These are phyloP conservation scores for Arxiozyma heterogenica DNA, from an alignment of 1,139 yeast genomes.

Conservation along the genomic window DNA sequence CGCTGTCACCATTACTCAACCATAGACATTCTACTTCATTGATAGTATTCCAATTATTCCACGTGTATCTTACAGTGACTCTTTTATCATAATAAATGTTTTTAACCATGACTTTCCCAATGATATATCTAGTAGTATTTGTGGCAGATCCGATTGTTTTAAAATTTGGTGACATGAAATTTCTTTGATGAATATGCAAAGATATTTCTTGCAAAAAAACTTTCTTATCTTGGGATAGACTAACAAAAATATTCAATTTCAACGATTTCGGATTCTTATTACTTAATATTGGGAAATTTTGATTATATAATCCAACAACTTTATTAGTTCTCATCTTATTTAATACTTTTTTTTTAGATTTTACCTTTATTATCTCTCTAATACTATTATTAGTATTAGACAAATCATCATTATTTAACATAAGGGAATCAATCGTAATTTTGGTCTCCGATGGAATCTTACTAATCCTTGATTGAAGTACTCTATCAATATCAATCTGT, in stretches of 20 bases:
- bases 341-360: background rate
- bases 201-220: conserved; percentile 26
- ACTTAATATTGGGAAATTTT: conserved; percentile 26
- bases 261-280: conserved; percentile 26
- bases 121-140: conserved; percentile 7
- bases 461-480: background rate
- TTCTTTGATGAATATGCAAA: conserved; percentile 16
- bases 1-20: conserved; percentile 24
- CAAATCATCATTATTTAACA: background rate
- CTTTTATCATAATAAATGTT: conserved; percentile 27
- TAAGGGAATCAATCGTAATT: background rate
- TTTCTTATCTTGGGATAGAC: conserved; percentile 21
- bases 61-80: conserved; percentile 25
- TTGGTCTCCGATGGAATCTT: conserved; percentile 2
- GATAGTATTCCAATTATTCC: conserved; percentile 25
- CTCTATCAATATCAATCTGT: background rate
- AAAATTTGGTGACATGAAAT: conserved; percentile 4
- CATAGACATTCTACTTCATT: conserved; percentile 27
- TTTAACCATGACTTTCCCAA: conserved; percentile 26
- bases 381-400: background rate
- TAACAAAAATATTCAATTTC: conserved; percentile 25
- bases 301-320: conserved; percentile 22
- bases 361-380: background rate
- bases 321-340: conserved; percentile 4
- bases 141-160: background rate